Percentiles rank a stretch among this genome's conserved stretches.
Conservation (phyloP, 768 basidiomycete genomes). For the Coprinellus micaceus region DNA sequence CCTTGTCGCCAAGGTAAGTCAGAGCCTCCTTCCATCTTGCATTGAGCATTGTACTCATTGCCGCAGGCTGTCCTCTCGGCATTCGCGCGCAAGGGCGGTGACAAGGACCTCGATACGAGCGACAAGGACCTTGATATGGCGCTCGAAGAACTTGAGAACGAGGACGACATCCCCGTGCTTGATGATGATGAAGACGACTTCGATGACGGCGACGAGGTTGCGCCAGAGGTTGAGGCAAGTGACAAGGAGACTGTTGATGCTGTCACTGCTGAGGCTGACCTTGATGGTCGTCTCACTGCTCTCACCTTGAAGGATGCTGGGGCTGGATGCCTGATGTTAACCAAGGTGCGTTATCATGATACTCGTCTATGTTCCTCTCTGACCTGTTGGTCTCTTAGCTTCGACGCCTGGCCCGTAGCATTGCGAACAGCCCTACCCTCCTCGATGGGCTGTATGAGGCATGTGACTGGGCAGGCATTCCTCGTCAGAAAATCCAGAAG, state of each 20-base stretch:
- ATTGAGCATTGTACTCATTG: no score
- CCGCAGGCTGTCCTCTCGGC: conserved; percentile 17
- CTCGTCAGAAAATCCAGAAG: no score
- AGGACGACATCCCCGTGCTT: neutral
- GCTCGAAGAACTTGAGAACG: neutral
- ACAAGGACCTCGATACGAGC: neutral
- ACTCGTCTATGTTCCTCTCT: conserved; percentile 5
- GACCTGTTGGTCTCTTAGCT: no score
- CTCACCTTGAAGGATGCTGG: neutral
- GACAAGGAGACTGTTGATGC: conserved; percentile 16
- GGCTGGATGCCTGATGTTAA: conserved; percentile 6
- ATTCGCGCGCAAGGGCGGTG: conserved; percentile 2
- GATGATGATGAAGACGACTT: neutral
- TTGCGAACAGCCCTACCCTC: no score
- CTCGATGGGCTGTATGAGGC: no score
- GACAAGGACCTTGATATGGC: neutral
- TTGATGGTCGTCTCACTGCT: neutral
- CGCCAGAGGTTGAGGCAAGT: conserved; percentile 16
- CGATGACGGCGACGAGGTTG: conserved; percentile 17
- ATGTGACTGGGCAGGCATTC: no score
- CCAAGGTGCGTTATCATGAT: conserved; percentile 8
- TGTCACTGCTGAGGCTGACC: conserved; percentile 6
- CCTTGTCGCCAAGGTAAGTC: no score
- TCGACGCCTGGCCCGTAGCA: no score
- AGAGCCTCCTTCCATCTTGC: no score